These are phyloP conservation scores for Cercospora sp. DNA, from an alignment of 2,329 filamentous ascomycete genomes.

Conservation along the genomic window DNA sequence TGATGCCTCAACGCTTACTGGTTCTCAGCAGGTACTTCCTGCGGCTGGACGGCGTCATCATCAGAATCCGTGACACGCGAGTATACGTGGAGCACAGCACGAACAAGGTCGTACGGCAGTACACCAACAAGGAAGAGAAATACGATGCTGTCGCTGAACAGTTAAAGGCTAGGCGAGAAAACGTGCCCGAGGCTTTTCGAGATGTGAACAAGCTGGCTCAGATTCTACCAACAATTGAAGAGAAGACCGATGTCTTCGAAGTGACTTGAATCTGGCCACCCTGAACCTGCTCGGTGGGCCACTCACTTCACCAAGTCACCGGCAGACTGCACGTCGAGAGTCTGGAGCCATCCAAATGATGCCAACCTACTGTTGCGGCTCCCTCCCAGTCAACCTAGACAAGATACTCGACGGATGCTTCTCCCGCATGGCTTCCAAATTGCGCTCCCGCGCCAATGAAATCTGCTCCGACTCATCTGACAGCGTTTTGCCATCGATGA, in stretches of 20 bases:
- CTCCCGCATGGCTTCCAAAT: background rate
- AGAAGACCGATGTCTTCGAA: slow-evolving; percentile 56
- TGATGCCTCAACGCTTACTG: slow-evolving; percentile 86
- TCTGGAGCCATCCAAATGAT: background rate
- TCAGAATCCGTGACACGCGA: slow-evolving; percentile 84
- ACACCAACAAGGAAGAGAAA: slow-evolving; percentile 78
- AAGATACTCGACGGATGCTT: background rate
- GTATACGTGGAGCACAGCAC: slow-evolving; percentile 86
- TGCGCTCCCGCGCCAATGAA: background rate
- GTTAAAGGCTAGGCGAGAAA: slow-evolving; percentile 62
- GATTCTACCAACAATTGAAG: slow-evolving; percentile 69
- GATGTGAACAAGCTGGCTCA: slow-evolving; percentile 75
- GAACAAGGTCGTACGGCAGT: slow-evolving; percentile 81
- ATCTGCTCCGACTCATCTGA: background rate
- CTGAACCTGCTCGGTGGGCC: background rate
- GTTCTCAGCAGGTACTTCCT: slow-evolving; percentile 86
- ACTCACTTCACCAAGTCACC: background rate
- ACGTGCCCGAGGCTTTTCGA: slow-evolving; percentile 72
- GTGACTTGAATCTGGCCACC: slow-evolving; percentile 23
- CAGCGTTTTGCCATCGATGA: background rate
- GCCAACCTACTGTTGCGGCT: background rate
- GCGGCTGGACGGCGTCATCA: slow-evolving; percentile 84
- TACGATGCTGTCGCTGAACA: slow-evolving; percentile 71
- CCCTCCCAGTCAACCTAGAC: background rate
- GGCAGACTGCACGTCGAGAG: background rate